Base-by-base conservation (phyloP, 768 basidiomycete genomes). In the Rickenella mellea region DNA sequence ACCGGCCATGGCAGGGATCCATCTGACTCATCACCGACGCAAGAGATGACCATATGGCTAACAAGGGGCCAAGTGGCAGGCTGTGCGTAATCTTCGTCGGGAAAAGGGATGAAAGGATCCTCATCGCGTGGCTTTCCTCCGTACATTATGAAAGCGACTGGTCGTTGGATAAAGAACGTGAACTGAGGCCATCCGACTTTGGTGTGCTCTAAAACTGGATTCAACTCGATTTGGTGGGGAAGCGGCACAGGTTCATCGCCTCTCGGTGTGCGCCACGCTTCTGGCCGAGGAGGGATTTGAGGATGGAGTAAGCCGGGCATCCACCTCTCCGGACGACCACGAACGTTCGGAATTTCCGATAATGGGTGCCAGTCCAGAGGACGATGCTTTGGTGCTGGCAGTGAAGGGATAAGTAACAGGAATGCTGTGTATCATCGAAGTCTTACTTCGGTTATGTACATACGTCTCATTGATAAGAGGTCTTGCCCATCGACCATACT, bases 51-150 rank as follows among this genome's bases (percentile, higher is more conserved):
- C 68, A 83, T 68, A 43, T 70, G 65, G 6, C 72, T 71, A 33
- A 79, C 58, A 44, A 78, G 70, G 0, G 80, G 80, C 52, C 59
- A 70, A 6, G 80, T 79, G n/a, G 79, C 80, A 0, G 79, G 77
- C 53, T 81, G 76, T n/a, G 69, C 60, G 36, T 58, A 51, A 47
- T 73, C 71, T 3, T 61, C 52, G 1, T 53, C 44, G 12, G 57
- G 47, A 33, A 67, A 55, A 3, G 61, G 60, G 33, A 66, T 56
- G 5, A 56, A 44, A 6, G 50, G 49, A 19, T 44, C 25, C 41
- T 52, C 38, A 26, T 57, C 55, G 38, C 45, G 25, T 33, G 63
- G 27, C 60, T 61, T 31, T 58, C 52, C 28, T 62, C 49, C 5
- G n/a, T 58, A 48, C 26, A 49, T 39, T 4, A 50, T 43, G 30